Percentiles rank a stretch among this genome's conserved stretches.
Evolutionary conservation across 2,329 filamentous ascomycete genomes (phyloP).

Genomic region (Cladorrhinum sp.): DNA sequence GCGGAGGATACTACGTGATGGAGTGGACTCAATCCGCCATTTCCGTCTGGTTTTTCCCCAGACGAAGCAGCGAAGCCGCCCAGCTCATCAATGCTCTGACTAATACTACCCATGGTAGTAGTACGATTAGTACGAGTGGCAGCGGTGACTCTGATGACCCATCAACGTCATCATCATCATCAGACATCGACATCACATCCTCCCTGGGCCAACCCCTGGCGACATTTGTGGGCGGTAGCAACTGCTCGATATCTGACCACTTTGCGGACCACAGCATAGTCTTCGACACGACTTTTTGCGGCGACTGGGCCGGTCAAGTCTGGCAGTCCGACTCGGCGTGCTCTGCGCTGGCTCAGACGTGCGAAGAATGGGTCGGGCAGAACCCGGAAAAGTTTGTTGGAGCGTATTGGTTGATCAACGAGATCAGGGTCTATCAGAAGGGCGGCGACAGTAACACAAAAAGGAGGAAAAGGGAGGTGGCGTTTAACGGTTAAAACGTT

Average conservation of each 20-base stretch:
- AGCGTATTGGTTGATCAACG: slow-evolving; percentile 75
- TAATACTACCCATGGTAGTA: not conserved
- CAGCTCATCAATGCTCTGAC: slow-evolving; percentile 19
- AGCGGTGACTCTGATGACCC: not conserved
- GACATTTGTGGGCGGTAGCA: slow-evolving; percentile 61
- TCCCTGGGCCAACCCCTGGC: slow-evolving; percentile 69
- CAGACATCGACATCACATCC: slow-evolving; percentile 44
- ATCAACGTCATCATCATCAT: slow-evolving; percentile 56
- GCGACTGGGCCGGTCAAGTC: slow-evolving; percentile 75
- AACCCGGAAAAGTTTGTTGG: slow-evolving; percentile 69
- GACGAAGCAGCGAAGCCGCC: slow-evolving; percentile 34
- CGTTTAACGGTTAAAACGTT: not conserved
- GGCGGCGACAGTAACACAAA: not conserved
- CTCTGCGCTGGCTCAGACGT: slow-evolving; percentile 58
- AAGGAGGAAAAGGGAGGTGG: not conserved
- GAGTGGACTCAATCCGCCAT: slow-evolving; percentile 75
- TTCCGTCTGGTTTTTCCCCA: slow-evolving; percentile 78
- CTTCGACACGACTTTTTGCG: slow-evolving; percentile 83
- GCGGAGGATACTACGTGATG: slow-evolving; percentile 69
- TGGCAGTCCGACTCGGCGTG: slow-evolving; percentile 61
- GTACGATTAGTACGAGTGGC: not conserved
- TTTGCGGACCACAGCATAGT: slow-evolving; percentile 74
- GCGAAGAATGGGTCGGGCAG: slow-evolving; percentile 67
- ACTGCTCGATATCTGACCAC: slow-evolving; percentile 67
- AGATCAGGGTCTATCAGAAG: slow-evolving; percentile 61